Conservation (phyloP, 768 basidiomycete species). For the Pisolithus orientalis region DNA sequence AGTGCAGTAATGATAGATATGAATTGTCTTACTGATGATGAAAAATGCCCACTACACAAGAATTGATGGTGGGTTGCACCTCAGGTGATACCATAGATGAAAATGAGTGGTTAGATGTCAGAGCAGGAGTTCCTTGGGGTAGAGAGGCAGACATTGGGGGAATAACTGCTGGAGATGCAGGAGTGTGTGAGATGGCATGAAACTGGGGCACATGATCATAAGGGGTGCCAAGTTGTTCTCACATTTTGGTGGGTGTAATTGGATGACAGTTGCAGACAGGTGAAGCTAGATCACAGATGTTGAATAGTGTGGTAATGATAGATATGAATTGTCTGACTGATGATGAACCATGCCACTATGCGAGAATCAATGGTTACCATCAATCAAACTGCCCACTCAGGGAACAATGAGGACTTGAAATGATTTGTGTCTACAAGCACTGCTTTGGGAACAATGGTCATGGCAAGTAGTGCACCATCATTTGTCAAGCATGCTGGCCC, state of each 20-base stretch:
- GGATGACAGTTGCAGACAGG: constrained; percentile 16
- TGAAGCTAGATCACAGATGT: background rate
- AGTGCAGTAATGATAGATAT: too few relatives aligned
- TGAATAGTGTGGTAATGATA: background rate
- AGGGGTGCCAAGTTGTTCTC: background rate
- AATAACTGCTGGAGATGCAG: constrained; percentile 7
- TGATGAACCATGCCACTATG: constrained; percentile 5
- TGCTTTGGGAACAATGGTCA: constrained; percentile 65
- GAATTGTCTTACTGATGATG: too few relatives aligned
- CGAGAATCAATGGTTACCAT: constrained; percentile 18
- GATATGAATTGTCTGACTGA: constrained; percentile 26
- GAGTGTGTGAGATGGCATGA: background rate
- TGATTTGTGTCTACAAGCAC: constrained; percentile 90
- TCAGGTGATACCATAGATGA: background rate
- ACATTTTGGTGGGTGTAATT: constrained; percentile 11
- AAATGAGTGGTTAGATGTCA: background rate
- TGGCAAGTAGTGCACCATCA: constrained; percentile 67
- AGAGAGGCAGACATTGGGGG: constrained; percentile 20
- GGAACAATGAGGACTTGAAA: constrained; percentile 67
- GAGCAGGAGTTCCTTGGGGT: constrained; percentile 4
- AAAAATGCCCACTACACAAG: too few relatives aligned
- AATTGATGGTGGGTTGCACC: constrained; percentile 22
- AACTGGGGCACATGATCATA: constrained; percentile 5
- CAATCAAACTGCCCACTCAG: constrained; percentile 36
- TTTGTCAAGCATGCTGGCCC: constrained; percentile 83